Percentiles rank a stretch among this genome's conserved stretches.
phyloP scores from a whole-genome alignment of 768 basidiomycete species.

The Suillus sp. region DNA sequence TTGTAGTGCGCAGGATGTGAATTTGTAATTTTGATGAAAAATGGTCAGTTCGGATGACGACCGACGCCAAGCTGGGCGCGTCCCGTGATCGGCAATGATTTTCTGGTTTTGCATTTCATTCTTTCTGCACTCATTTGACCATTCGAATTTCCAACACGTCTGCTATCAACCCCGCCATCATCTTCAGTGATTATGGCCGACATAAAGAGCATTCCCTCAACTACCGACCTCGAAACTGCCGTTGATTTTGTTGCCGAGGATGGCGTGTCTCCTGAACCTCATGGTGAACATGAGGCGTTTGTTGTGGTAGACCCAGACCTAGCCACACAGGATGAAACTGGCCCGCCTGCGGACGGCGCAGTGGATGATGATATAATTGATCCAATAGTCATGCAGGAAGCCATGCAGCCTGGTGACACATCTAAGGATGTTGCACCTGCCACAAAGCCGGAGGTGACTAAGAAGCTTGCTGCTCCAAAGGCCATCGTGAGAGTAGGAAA shows the following conservation, averaged over 20 bases:
- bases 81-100: constrained; percentile 19
- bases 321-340: constrained; percentile 20
- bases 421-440: constrained; percentile 20
- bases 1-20: background rate
- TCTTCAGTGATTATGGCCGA: constrained; percentile 40
- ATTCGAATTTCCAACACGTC: constrained; percentile 11
- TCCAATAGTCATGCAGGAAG: constrained; percentile 22
- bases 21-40: constrained; percentile 1
- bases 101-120: constrained; percentile 16
- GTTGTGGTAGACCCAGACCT: constrained; percentile 34
- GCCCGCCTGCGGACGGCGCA: constrained; percentile 23
- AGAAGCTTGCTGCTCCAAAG: constrained; percentile 32
- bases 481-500: constrained; percentile 28
- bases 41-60: constrained; percentile 9
- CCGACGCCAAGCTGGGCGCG: constrained; percentile 16
- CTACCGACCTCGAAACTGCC: constrained; percentile 24
- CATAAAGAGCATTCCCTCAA: constrained; percentile 28
- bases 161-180: constrained; percentile 18
- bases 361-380: constrained; percentile 21
- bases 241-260: constrained; percentile 26
- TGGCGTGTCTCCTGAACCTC: constrained; percentile 26
- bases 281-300: constrained; percentile 43
- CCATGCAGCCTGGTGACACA: constrained; percentile 28
- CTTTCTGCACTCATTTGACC: constrained; percentile 15
- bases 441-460: constrained; percentile 24